phyloP scores from a whole-genome alignment of 1,284 basidiomycete species.

The Cutaneotrichosporon sp. region DNA sequence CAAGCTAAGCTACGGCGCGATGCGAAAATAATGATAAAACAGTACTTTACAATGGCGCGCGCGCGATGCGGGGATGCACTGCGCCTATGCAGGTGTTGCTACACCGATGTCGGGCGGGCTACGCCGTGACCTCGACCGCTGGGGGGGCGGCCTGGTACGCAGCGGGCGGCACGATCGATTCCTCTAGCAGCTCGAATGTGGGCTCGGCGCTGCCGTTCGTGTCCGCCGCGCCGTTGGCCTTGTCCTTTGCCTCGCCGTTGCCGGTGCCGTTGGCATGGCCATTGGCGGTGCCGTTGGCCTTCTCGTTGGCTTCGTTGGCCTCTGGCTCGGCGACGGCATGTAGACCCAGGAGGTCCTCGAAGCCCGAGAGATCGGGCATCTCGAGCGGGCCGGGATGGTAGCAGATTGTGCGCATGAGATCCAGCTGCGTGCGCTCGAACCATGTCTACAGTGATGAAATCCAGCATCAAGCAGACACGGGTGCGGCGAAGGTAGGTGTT shows the following conservation, averaged over 20 bases:
- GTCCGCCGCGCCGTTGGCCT: neutral
- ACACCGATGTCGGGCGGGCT: too few relatives aligned
- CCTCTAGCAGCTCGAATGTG: neutral
- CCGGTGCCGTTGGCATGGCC: neutral
- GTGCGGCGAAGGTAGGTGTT: neutral
- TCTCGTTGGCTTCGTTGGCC: neutral
- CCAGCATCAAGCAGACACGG: neutral
- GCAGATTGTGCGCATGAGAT: constrained; percentile 39
- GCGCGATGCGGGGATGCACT: too few relatives aligned
- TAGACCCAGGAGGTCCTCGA: neutral
- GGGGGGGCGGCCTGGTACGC: neutral
- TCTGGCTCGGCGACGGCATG: neutral
- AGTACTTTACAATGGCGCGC: too few relatives aligned
- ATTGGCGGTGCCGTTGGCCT: neutral
- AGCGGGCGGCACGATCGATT: neutral
- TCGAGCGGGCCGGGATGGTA: constrained; percentile 38
- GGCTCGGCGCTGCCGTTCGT: neutral
- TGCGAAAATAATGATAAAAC: neutral
- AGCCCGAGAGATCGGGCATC: constrained; percentile 28
- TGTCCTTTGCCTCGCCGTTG: neutral
- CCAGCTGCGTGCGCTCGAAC: constrained; percentile 38
- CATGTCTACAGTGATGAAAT: constrained; percentile 25
- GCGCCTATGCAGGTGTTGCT: too few relatives aligned
- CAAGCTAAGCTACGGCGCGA: neutral
- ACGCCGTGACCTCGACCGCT: neutral